Conservation (phyloP, 2,329 filamentous ascomycete species). For the Talaromyces sp. region DNA sequence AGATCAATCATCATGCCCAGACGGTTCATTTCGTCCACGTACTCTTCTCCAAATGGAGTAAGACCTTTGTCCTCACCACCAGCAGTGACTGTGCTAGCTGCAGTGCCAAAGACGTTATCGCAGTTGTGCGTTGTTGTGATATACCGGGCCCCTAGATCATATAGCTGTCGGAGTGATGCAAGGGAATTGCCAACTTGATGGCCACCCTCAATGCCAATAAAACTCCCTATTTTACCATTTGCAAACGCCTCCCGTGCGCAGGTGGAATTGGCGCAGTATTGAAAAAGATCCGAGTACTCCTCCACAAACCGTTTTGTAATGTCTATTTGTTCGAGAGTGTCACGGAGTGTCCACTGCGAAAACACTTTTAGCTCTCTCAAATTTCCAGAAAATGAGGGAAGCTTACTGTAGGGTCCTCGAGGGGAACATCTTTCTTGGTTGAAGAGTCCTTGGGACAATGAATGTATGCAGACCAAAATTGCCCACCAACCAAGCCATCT, state of each 20-base stretch:
- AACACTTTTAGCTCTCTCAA: background rate
- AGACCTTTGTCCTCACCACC: constrained; percentile 17
- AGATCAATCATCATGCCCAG: constrained; percentile 25
- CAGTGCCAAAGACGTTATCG: constrained; percentile 23
- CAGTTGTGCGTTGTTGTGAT: constrained; percentile 22
- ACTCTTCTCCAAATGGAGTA: constrained; percentile 18
- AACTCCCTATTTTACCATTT: constrained; percentile 16
- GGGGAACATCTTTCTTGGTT: constrained; percentile 6
- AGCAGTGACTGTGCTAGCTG: constrained; percentile 11
- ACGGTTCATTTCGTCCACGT: constrained; percentile 23
- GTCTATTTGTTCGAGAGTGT: constrained; percentile 21
- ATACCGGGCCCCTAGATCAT: constrained; percentile 17
- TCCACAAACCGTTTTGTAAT: constrained; percentile 16
- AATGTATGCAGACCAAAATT: constrained; percentile 27
- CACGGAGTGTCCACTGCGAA: constrained; percentile 13
- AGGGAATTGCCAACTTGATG: constrained; percentile 24
- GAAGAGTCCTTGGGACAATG: constrained; percentile 14
- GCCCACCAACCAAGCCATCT: constrained; percentile 22
- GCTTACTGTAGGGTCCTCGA: constrained; percentile 15
- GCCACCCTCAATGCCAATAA: constrained; percentile 22
- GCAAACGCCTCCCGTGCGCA: constrained; percentile 17
- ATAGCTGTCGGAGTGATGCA: constrained; percentile 14
- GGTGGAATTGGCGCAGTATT: constrained; percentile 15
- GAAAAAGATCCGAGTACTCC: constrained; percentile 15
- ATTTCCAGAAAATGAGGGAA: too few species aligned